These are phyloP conservation scores for Rhizopus arrhizus DNA, from an alignment of 371 early-diverging fungal genomes.

Conservation along the genomic window DNA sequence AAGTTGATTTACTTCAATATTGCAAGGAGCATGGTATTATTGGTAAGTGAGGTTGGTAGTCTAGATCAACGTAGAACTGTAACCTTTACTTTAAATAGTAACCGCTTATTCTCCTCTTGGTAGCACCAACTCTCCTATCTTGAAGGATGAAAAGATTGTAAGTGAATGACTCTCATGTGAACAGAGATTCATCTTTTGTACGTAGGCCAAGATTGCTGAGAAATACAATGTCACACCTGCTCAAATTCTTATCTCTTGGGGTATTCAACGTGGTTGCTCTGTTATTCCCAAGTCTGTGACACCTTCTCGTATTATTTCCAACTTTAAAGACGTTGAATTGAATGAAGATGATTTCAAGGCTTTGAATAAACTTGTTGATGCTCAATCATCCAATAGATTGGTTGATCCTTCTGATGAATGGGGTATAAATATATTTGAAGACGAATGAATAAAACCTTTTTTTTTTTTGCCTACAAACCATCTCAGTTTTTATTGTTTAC, in stretches of 20 bases:
- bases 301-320: conserved; percentile 49
- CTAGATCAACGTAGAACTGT: conserved; percentile 13
- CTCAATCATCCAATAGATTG: conserved; percentile 20
- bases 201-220: conserved; percentile 58
- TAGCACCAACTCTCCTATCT: conserved; percentile 32
- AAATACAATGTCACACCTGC: conserved; percentile 71
- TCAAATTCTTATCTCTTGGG: conserved; percentile 81
- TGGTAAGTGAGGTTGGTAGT: conserved; percentile 10
- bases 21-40: conserved; percentile 43
- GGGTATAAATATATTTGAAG: conserved; percentile 41
- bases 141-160: conserved; percentile 26
- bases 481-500: background rate
- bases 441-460: conserved; percentile 9
- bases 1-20: conserved; percentile 43
- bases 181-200: background rate
- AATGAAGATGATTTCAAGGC: conserved; percentile 37
- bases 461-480: background rate
- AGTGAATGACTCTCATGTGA: conserved; percentile 16
- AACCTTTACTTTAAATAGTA: conserved; percentile 9
- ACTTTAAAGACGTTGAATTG: conserved; percentile 42
- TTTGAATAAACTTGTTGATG: conserved; percentile 34
- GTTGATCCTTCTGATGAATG: conserved; percentile 36
- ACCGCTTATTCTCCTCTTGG: conserved; percentile 55
- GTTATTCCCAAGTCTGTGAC: conserved; percentile 65
- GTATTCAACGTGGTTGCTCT: conserved; percentile 64